Percentiles rank a stretch among this genome's conserved stretches.
These are phyloP conservation scores for Pilasporangium apinafurcum DNA, from an alignment of 352 stramenopile genomes.

Conservation along the genomic window DNA sequence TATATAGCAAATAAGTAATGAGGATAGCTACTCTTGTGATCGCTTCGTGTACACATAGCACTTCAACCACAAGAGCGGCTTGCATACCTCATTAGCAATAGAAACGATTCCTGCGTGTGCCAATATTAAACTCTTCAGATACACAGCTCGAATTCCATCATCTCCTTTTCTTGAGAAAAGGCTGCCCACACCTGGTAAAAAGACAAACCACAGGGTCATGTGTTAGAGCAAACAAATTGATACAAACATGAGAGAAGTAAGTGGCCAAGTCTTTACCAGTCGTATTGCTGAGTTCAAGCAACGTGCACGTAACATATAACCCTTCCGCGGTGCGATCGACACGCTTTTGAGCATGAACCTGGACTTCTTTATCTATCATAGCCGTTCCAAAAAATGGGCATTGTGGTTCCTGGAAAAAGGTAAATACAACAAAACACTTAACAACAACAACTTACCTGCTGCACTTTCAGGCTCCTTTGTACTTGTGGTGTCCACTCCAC, in stretches of 20 bases:
- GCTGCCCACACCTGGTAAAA: slow-evolving; percentile 25
- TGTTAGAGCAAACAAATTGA: not conserved
- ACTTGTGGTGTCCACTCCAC: not conserved
- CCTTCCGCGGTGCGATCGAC: slow-evolving; percentile 21
- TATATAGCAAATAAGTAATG: not conserved
- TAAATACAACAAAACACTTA: not conserved
- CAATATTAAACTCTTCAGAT: slow-evolving; percentile 44
- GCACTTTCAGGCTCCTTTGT: slow-evolving; percentile 16
- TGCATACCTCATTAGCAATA: slow-evolving; percentile 42
- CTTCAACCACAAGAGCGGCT: not conserved
- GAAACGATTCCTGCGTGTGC: slow-evolving; percentile 35
- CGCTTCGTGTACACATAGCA: too few species aligned
- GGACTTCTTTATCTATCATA: slow-evolving; percentile 35
- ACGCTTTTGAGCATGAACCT: slow-evolving; percentile 15
- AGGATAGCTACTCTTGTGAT: not conserved
- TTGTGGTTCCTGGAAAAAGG: too few species aligned
- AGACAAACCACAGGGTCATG: not conserved
- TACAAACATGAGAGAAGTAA: not conserved
- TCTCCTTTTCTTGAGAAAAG: slow-evolving; percentile 47
- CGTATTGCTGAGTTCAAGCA: slow-evolving; percentile 25
- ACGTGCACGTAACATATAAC: slow-evolving; percentile 21
- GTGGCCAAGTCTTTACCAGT: slow-evolving; percentile 14
- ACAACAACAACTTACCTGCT: slow-evolving; percentile 20
- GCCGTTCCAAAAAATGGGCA: too few species aligned
- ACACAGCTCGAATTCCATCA: slow-evolving; percentile 24